Evolutionary conservation across 1,139 yeast genomes (phyloP).

Genomic region (Kurtzmaniella quercitrusa): DNA sequence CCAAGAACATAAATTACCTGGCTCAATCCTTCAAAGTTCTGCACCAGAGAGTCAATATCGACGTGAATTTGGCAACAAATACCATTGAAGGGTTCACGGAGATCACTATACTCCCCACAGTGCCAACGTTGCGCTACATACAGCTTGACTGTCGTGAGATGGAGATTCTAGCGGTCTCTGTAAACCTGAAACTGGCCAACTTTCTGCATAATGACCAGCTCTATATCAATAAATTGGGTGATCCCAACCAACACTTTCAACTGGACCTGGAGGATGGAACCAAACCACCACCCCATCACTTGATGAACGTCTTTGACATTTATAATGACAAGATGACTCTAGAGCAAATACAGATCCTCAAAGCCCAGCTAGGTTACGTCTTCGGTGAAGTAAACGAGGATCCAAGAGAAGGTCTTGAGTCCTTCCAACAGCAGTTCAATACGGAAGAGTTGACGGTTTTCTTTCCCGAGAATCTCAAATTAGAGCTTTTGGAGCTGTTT

Average conservation of each 20-base stretch:
- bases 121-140: slow-evolving; percentile 52
- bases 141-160: slow-evolving; percentile 81
- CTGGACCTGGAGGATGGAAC: neutral
- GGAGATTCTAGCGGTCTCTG: slow-evolving; percentile 54
- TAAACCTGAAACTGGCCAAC: slow-evolving; percentile 45
- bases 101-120: slow-evolving; percentile 70
- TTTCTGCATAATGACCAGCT: slow-evolving; percentile 37
- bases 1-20: slow-evolving; percentile 23
- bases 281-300: slow-evolving; percentile 11
- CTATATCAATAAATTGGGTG: slow-evolving; percentile 32
- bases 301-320: slow-evolving; percentile 35
- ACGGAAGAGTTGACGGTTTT: slow-evolving; percentile 70
- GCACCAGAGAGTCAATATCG: slow-evolving; percentile 66
- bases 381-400: slow-evolving; percentile 49
- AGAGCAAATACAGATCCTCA: slow-evolving; percentile 60
- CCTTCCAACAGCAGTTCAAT: slow-evolving; percentile 29
- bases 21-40: slow-evolving; percentile 50
- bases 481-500: slow-evolving; percentile 55
- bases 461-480: slow-evolving; percentile 67
- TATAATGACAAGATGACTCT: slow-evolving; percentile 42
- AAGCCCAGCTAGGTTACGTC: slow-evolving; percentile 59
- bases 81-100: slow-evolving; percentile 73
- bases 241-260: slow-evolving; percentile 17
- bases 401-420: slow-evolving; percentile 17
- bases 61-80: slow-evolving; percentile 56